Evolutionary conservation across 352 stramenopile species (phyloP).

Genomic region (Phytophthora multivora): DNA sequence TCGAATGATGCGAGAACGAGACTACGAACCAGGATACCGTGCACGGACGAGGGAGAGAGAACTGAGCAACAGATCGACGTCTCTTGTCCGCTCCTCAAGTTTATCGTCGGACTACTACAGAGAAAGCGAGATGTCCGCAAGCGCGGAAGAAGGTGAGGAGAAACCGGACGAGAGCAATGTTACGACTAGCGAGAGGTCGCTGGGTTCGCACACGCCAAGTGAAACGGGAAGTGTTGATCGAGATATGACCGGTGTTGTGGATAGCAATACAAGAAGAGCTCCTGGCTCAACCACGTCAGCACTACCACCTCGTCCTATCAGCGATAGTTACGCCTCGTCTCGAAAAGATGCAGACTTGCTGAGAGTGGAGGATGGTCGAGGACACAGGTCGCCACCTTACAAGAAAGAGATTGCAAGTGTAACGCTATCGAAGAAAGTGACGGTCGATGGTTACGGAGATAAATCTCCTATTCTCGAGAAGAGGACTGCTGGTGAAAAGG

Average conservation of each 20-base stretch:
- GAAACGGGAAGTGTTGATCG: constrained; percentile 31
- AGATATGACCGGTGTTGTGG: constrained; percentile 13
- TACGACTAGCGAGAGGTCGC: constrained; percentile 27
- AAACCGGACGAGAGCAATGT: constrained; percentile 34
- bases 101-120: constrained; percentile 36
- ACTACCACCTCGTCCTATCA: constrained; percentile 40
- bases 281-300: constrained; percentile 18
- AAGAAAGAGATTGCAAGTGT: constrained; percentile 12
- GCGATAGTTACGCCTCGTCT: constrained; percentile 31
- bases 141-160: constrained; percentile 49
- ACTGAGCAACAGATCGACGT: constrained; percentile 26
- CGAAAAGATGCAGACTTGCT: constrained; percentile 22
- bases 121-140: constrained; percentile 32
- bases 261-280: constrained; percentile 33
- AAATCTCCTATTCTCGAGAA: neutral
- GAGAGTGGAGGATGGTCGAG: constrained; percentile 13
- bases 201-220: constrained; percentile 32
- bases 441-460: neutral
- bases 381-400: constrained; percentile 1
- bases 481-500: neutral
- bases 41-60: constrained; percentile 17
- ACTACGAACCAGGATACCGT: constrained; percentile 36
- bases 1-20: constrained; percentile 38
- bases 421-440: neutral
- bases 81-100: constrained; percentile 33